phyloP scores from a whole-genome alignment of 192 early-diverging fungal genomes.

The Backusella psychrophila region DNA sequence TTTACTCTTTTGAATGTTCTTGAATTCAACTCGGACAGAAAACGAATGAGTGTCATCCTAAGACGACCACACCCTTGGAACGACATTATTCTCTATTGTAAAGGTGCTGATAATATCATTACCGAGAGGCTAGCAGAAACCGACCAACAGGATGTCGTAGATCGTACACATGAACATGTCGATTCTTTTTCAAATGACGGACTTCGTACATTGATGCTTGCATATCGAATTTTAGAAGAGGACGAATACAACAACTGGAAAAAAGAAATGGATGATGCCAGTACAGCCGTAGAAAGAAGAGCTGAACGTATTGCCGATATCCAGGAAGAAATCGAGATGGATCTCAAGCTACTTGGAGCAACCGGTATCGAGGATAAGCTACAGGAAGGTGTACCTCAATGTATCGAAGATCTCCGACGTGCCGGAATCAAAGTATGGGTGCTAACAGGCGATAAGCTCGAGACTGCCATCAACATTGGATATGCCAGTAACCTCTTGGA shows the following conservation, averaged over 20 bases:
- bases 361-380: slow-evolving; percentile 97
- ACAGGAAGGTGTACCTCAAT: slow-evolving; percentile 93
- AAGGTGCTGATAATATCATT: slow-evolving; percentile 97
- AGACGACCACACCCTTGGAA: slow-evolving; percentile 67
- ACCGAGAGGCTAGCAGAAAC: slow-evolving; percentile 67
- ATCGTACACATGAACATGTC: slow-evolving; percentile 63
- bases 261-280: slow-evolving; percentile 70
- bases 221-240: slow-evolving; percentile 69
- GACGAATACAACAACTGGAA: slow-evolving; percentile 77
- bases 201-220: slow-evolving; percentile 86
- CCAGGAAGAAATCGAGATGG: slow-evolving; percentile 76
- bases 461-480: slow-evolving; percentile 98
- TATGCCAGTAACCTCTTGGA: slow-evolving; percentile 79
- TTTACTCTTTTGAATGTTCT: slow-evolving; percentile 86
- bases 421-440: slow-evolving; percentile 98
- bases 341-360: slow-evolving; percentile 84
- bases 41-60: slow-evolving; percentile 91
- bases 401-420: slow-evolving; percentile 75
- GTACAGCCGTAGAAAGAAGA: slow-evolving; percentile 67
- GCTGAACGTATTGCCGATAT: slow-evolving; percentile 68
- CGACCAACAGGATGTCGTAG: slow-evolving; percentile 48
- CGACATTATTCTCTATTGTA: slow-evolving; percentile 85
- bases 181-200: slow-evolving; percentile 82
- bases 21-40: slow-evolving; percentile 95
- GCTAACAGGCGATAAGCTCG: slow-evolving; percentile 96